These are phyloP conservation scores for Penicillium sp. DNA, from an alignment of 2,329 filamentous ascomycete genomes.

Conservation along the genomic window DNA sequence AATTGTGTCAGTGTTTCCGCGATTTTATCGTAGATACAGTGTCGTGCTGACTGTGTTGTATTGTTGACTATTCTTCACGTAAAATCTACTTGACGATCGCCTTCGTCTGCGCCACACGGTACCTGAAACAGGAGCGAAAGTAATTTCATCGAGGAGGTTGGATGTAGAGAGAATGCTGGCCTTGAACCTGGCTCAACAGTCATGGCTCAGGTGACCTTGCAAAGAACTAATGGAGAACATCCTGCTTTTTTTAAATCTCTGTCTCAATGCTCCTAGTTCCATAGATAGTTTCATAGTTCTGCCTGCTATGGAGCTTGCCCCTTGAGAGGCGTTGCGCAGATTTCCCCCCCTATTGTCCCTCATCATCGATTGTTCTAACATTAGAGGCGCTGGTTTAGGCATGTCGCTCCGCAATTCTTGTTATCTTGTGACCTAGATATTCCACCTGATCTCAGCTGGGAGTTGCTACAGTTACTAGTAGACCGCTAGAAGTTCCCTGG, in stretches of 20 bases:
- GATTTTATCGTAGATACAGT: not conserved
- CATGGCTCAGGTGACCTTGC: slow-evolving; percentile 1
- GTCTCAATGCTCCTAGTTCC: not conserved
- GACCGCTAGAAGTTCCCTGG: not conserved
- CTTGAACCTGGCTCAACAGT: not conserved
- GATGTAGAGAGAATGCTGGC: not conserved
- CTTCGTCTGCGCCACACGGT: not conserved
- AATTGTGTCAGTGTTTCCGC: not conserved
- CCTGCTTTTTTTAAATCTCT: not conserved
- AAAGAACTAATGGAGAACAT: not conserved
- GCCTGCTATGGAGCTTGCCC: not conserved
- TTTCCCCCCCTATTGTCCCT: not conserved
- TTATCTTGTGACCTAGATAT: slow-evolving; percentile 1
- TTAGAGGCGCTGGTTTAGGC: slow-evolving; percentile 3
- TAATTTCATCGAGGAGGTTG: not conserved
- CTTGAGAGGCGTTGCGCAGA: not conserved
- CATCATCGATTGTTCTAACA: not conserved
- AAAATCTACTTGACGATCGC: not conserved
- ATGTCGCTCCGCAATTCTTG: slow-evolving; percentile 4
- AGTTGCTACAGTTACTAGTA: not conserved
- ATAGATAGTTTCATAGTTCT: slow-evolving; percentile 2
- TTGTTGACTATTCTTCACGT: not conserved
- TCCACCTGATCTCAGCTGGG: not conserved
- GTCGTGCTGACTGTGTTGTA: not conserved
- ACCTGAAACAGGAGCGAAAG: not conserved